These are phyloP conservation scores for Tubosaeta brunneosetosa DNA, from an alignment of 768 basidiomycete species.

Conservation along the genomic window DNA sequence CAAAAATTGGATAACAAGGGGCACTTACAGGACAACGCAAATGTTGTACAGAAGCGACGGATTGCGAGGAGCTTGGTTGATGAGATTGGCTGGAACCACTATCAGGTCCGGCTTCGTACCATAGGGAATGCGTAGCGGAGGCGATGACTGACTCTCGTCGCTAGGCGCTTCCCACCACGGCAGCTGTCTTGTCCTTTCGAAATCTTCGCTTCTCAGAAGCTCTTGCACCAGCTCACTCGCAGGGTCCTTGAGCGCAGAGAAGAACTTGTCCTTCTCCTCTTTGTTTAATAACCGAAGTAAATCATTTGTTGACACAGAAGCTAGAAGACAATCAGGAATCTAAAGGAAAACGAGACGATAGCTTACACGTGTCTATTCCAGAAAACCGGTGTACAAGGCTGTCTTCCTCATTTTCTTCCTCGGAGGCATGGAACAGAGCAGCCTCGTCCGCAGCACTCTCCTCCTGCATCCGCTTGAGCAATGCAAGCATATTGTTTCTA, in stretches of 20 bases:
- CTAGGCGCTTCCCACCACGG: constrained; percentile 70
- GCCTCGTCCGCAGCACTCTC: constrained; percentile 41
- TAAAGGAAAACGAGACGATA: background rate
- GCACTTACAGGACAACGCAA: constrained; percentile 58
- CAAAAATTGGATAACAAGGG: background rate
- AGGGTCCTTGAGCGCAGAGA: constrained; percentile 55
- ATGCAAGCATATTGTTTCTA: constrained; percentile 58
- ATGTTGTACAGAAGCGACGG: constrained; percentile 64
- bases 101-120: constrained; percentile 43
- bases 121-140: constrained; percentile 16
- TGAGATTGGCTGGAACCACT: constrained; percentile 41
- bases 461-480: constrained; percentile 72
- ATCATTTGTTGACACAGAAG: constrained; percentile 48
- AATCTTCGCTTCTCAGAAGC: constrained; percentile 54
- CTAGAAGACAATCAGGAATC: constrained; percentile 30
- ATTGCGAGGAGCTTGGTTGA: constrained; percentile 35
- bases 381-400: constrained; percentile 50
- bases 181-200: constrained; percentile 42
- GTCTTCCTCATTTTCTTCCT: constrained; percentile 37
- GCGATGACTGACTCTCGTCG: constrained; percentile 1
- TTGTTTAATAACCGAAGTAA: constrained; percentile 59
- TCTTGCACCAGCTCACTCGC: constrained; percentile 54
- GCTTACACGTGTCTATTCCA: constrained; percentile 59
- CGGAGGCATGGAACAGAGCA: constrained; percentile 26
- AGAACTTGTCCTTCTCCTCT: constrained; percentile 58